A percentile compares a stretch with the other conserved stretches of the same genome.
Conservation (phyloP, 495 filamentous ascomycete species). For the Opeltia flavorubescens region DNA sequence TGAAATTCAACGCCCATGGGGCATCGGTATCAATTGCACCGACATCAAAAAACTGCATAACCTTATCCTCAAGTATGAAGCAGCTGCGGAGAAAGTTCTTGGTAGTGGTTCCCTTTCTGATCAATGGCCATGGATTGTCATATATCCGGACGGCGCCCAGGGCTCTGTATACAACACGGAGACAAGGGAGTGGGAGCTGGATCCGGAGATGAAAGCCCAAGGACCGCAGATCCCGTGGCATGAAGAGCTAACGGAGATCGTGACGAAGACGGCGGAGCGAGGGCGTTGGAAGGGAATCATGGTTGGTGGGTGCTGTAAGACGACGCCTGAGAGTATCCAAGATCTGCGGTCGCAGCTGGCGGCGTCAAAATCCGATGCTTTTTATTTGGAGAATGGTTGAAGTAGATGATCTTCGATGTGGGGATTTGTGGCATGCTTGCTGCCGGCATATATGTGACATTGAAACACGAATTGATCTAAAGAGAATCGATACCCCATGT, state of each 20-base stretch:
- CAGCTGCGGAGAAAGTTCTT: slow-evolving; percentile 21
- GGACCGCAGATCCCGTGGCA: slow-evolving; percentile 33
- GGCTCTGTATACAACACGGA: slow-evolving; percentile 50
- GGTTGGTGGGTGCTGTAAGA: slow-evolving; percentile 51
- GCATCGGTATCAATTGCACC: slow-evolving; percentile 55
- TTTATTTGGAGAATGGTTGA: neutral
- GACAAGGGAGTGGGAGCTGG: slow-evolving; percentile 40
- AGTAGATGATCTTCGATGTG: neutral
- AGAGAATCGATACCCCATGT: too few species aligned
- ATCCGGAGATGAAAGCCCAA: slow-evolving; percentile 15
- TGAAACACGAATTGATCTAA: too few species aligned
- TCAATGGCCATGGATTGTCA: slow-evolving; percentile 39
- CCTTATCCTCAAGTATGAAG: slow-evolving; percentile 33
- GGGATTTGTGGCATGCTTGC: neutral
- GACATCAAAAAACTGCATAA: slow-evolving; percentile 36
- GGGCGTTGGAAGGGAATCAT: slow-evolving; percentile 34
- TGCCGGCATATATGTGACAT: too few species aligned
- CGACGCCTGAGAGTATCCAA: slow-evolving; percentile 34
- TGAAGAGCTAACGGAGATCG: slow-evolving; percentile 23
- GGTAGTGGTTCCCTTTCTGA: slow-evolving; percentile 15
- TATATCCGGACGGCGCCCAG: slow-evolving; percentile 57
- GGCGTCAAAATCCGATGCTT: neutral
- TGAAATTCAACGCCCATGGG: slow-evolving; percentile 32
- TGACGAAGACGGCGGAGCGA: slow-evolving; percentile 25
- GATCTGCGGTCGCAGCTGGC: slow-evolving; percentile 23